A percentile compares a stretch with the other conserved stretches of the same genome.
These are phyloP conservation scores for Camellia japonica DNA, from an alignment of 148 eudicot genomes.

Conservation along the genomic window DNA sequence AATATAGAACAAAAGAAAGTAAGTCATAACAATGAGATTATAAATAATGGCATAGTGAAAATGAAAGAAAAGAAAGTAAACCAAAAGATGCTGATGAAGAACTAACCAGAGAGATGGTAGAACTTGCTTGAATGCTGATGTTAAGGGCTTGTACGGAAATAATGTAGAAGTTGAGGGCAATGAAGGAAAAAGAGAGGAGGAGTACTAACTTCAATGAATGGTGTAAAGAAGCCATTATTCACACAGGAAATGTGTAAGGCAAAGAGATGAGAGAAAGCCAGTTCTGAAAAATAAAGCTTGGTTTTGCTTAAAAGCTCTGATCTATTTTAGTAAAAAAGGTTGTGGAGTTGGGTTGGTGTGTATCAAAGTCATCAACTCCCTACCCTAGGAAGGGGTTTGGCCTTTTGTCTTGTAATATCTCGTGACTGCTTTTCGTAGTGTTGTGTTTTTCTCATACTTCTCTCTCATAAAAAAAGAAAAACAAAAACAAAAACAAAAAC, in stretches of 20 bases:
- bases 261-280: not conserved
- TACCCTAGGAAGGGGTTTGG: not conserved
- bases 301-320: not conserved
- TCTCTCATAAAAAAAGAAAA: not conserved
- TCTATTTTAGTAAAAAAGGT: not conserved
- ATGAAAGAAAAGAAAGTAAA: not conserved
- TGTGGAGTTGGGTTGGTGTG: not conserved
- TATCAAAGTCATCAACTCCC: too few species aligned
- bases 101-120: slow-evolving; percentile 39
- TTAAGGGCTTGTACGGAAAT: slow-evolving; percentile 39
- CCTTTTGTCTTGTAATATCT: slow-evolving; percentile 13
- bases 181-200: not conserved
- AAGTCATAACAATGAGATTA: too few species aligned
- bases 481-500: too few species aligned
- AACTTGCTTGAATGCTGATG: slow-evolving; percentile 41
- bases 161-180: slow-evolving; percentile 18
- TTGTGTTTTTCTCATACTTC: not conserved
- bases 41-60: not conserved
- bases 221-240: slow-evolving; percentile 17
- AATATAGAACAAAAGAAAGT: not conserved
- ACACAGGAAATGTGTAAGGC: not conserved
- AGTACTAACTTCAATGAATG: slow-evolving; percentile 23
- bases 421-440: slow-evolving; percentile 11
- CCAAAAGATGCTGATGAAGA: not conserved
- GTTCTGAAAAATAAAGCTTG: not conserved